Evolutionary conservation across 768 basidiomycete species (phyloP).

Genomic region (Tylopilus felleus): DNA sequence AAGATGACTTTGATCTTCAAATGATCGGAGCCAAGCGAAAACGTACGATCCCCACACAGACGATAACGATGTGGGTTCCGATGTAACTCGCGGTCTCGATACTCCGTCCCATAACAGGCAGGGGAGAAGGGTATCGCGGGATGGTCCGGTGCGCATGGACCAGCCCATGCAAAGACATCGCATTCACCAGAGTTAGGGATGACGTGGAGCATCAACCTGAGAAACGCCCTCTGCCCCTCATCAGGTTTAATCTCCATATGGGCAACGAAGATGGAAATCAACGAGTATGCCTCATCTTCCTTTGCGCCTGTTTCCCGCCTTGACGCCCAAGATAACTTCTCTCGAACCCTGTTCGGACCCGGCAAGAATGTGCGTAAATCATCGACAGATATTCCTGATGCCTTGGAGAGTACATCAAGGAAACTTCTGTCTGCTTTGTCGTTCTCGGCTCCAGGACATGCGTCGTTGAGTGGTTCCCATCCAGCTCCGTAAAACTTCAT

Average conservation of each 20-base stretch:
- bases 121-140: constrained; percentile 8
- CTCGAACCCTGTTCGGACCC: constrained; percentile 5
- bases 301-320: neutral
- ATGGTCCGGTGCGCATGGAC: neutral
- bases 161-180: constrained; percentile 8
- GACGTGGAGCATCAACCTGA: constrained; percentile 3
- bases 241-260: neutral
- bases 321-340: constrained; percentile 5
- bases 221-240: neutral
- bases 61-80: neutral
- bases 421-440: constrained; percentile 4
- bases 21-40: constrained; percentile 3
- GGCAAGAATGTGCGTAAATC: constrained; percentile 2
- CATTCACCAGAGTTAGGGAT: constrained; percentile 1
- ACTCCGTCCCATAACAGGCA: neutral
- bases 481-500: constrained; percentile 7
- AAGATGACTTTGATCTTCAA: constrained; percentile 4
- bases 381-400: constrained; percentile 2
- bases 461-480: constrained; percentile 3
- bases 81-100: neutral
- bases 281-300: neutral
- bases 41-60: constrained; percentile 1
- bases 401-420: neutral
- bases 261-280: constrained; percentile 6
- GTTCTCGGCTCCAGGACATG: neutral